These are phyloP conservation scores for Kluyveromyces sp. DNA, from an alignment of 1,139 yeast species.

Conservation along the genomic window DNA sequence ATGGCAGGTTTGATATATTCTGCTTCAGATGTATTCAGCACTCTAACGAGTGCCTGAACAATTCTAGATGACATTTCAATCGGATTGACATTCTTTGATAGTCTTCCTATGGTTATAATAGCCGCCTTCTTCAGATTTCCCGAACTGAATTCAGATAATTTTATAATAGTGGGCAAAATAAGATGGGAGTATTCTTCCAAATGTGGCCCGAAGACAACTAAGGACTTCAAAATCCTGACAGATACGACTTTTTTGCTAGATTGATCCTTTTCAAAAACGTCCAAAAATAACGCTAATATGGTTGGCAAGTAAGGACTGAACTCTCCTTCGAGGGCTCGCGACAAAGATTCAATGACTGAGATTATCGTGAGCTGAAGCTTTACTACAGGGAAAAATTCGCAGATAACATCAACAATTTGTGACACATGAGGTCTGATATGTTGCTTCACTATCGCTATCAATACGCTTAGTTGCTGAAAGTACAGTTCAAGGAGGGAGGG, in stretches of 20 bases:
- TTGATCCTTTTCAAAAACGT: slow-evolving; percentile 72
- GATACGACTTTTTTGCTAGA: slow-evolving; percentile 60
- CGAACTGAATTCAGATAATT: slow-evolving; percentile 67
- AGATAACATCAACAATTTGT: slow-evolving; percentile 69
- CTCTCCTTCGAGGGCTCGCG: slow-evolving; percentile 85
- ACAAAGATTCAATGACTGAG: slow-evolving; percentile 73
- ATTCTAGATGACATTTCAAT: slow-evolving; percentile 89
- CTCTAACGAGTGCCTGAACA: slow-evolving; percentile 77
- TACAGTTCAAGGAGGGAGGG: slow-evolving; percentile 79
- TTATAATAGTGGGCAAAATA: slow-evolving; percentile 75
- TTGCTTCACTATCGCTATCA: slow-evolving; percentile 78
- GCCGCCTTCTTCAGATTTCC: slow-evolving; percentile 60
- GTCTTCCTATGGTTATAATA: slow-evolving; percentile 75
- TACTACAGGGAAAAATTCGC: slow-evolving; percentile 63
- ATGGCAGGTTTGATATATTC: slow-evolving; percentile 60
- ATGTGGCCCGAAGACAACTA: slow-evolving; percentile 84
- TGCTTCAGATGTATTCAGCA: slow-evolving; percentile 51
- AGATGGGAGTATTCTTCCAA: slow-evolving; percentile 85
- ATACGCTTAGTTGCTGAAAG: slow-evolving; percentile 78
- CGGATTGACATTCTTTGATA: slow-evolving; percentile 65
- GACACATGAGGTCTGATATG: slow-evolving; percentile 79
- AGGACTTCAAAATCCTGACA: slow-evolving; percentile 69
- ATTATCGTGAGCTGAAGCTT: slow-evolving; percentile 75
- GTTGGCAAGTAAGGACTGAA: slow-evolving; percentile 79
- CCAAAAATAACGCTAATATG: slow-evolving; percentile 66